Conservation (phyloP, 2,329 filamentous ascomycete genomes). For the Pseudophaeomoniella oleicola region DNA sequence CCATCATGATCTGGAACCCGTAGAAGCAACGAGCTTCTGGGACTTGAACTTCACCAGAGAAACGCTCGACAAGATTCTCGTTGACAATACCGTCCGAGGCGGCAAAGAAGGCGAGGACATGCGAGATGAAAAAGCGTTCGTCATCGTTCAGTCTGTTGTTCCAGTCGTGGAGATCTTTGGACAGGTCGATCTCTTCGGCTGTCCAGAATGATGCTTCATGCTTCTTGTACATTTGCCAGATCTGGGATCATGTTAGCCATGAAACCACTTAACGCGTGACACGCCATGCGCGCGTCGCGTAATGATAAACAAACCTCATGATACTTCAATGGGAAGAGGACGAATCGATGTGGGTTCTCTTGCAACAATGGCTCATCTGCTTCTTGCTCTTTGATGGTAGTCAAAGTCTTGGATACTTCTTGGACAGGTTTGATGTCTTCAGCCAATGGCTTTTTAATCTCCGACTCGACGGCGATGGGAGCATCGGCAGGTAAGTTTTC, state of each 20-base stretch:
- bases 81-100: constrained; percentile 99
- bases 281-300: constrained; percentile 29
- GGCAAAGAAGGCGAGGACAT: constrained; percentile 97
- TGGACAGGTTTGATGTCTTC: constrained; percentile 32
- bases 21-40: constrained; percentile 99
- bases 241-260: constrained; percentile 39
- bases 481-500: constrained; percentile 54
- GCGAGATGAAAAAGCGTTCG: constrained; percentile 95
- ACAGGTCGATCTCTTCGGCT: constrained; percentile 96
- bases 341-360: constrained; percentile 92
- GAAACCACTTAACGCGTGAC: constrained; percentile 54
- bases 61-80: constrained; percentile 96
- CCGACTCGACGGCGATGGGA: constrained; percentile 35
- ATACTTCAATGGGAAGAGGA: constrained; percentile 98
- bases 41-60: constrained; percentile 92
- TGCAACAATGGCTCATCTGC: constrained; percentile 79
- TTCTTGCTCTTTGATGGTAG: constrained; percentile 52
- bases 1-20: constrained; percentile 99
- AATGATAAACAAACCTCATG: constrained; percentile 67
- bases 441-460: constrained; percentile 38
- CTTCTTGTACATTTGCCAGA: constrained; percentile 99
- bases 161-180: constrained; percentile 98
- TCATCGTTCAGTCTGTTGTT: constrained; percentile 95
- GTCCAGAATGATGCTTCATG: constrained; percentile 99
- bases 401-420: constrained; percentile 25